Evolutionary conservation across 2,329 filamentous ascomycete species (phyloP), one percentile per base, ranked within the genome.

Genomic region (Hansfordia pulvinata): DNA sequence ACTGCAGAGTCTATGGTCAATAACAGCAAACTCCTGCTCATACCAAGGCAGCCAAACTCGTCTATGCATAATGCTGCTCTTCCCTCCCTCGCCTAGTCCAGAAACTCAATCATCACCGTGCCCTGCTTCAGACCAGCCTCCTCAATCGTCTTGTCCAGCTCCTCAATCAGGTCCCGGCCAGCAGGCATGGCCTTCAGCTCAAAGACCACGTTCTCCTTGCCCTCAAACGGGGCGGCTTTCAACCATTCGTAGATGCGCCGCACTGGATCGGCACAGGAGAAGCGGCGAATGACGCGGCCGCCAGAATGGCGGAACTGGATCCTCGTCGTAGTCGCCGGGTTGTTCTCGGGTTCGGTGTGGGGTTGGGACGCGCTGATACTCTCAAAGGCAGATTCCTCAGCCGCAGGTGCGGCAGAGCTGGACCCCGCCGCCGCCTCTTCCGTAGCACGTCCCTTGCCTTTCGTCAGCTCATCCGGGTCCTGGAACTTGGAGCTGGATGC

Each of bases 221-320:
- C 84, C 38, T 86, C 78, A 25, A 93, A 53, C 2, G 85, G 82
- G 32, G 79, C 74, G 1, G 86, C 78, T 58, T 96, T 98, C 37
- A 98, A 72, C 84, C 86, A 98, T 56, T 98, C 90, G 52, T 88
- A 98, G 23, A 98, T 75, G 9, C 82, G 72, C 29, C 73, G 68
- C 9, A 98, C 85, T 1, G 69, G 62, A 31, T 98, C 90, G 10
- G 69, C 52, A 4, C 86, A 53, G 8, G 63, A 60, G 53, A 98
- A 98, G n/a, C 83, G 72, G 17, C 85, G 76, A 32, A 98, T 86
- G 8, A 93, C 69, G 11, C 88, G 75, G 2, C 85, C 85, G 8
- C 71, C 77, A 1, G 86, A 75, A 42, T 93, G 81, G 32, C 82
- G 71, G 56, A 98, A 93, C 49, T 96, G 90, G 38, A 98, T 92